phyloP scores from a whole-genome alignment of 139 green algal genomes.

The Closterium sp. region DNA sequence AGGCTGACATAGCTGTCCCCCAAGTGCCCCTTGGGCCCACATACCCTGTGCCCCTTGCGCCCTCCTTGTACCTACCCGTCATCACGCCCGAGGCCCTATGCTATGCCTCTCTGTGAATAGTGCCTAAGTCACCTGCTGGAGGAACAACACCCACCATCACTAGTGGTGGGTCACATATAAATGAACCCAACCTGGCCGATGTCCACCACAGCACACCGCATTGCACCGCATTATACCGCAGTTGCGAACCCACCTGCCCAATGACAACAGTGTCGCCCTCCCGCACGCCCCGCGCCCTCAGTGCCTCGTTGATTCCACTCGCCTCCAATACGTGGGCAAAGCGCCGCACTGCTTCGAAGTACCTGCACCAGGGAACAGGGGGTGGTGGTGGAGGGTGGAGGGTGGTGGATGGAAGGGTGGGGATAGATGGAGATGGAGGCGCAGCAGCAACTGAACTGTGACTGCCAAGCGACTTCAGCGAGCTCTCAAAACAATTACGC shows the following conservation, averaged over 20 bases:
- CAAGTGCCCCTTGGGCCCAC: too few species aligned
- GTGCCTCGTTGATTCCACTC: slow-evolving; percentile 42
- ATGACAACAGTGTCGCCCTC: slow-evolving; percentile 58
- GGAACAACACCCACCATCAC: neutral
- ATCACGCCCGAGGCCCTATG: too few species aligned
- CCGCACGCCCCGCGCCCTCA: slow-evolving; percentile 42
- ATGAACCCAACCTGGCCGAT: neutral
- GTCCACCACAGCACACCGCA: too few species aligned
- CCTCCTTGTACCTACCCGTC: too few species aligned
- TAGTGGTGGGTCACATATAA: neutral
- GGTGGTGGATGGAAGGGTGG: neutral
- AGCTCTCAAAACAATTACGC: too few species aligned
- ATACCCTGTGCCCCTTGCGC: too few species aligned
- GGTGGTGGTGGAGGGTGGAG: neutral
- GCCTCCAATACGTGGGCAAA: slow-evolving; percentile 54
- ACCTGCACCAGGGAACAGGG: slow-evolving; percentile 14
- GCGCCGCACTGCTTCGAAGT: slow-evolving; percentile 57
- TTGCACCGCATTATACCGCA: too few species aligned
- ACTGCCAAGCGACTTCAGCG: too few species aligned
- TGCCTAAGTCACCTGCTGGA: neutral
- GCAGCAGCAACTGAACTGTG: too few species aligned
- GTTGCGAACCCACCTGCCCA: slow-evolving; percentile 29
- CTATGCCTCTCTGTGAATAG: too few species aligned
- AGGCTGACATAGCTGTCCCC: too few species aligned
- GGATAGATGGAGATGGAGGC: too few species aligned